Evolutionary conservation across 345 rosid genomes (phyloP).

Genomic region (Psidium friedrichsthalianum): DNA sequence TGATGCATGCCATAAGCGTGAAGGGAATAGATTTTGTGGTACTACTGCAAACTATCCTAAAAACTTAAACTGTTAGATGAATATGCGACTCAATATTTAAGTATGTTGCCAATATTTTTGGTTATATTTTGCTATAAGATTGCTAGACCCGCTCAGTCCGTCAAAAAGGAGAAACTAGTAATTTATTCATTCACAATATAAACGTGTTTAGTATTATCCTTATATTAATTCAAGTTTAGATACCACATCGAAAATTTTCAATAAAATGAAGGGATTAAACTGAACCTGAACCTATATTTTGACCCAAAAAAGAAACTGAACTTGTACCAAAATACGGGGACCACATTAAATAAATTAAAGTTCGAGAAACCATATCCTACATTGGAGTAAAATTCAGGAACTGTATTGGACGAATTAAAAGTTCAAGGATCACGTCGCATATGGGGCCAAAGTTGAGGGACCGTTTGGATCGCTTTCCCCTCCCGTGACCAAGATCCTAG

Average conservation of each 20-base stretch:
- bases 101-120: no score
- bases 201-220: no score
- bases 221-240: no score
- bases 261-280: fast-evolving
- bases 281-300: fast-evolving
- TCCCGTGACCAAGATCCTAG: neutral
- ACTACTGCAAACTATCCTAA: no score
- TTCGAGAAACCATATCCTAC: fast-evolving
- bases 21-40: no score
- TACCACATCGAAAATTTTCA: fast-evolving
- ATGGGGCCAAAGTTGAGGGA: fast-evolving
- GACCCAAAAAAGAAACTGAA: fast-evolving
- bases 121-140: constrained; percentile 30
- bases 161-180: constrained; percentile 67
- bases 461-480: fast-evolving
- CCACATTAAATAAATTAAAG: fast-evolving
- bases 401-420: fast-evolving
- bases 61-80: no score
- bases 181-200: neutral
- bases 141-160: constrained; percentile 46
- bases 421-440: fast-evolving
- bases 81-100: no score
- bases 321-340: fast-evolving
- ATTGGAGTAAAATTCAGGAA: fast-evolving
- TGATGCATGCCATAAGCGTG: no score